Base-by-base conservation (phyloP, 208 protist genomes). In the Phytomonas serpens region DNA sequence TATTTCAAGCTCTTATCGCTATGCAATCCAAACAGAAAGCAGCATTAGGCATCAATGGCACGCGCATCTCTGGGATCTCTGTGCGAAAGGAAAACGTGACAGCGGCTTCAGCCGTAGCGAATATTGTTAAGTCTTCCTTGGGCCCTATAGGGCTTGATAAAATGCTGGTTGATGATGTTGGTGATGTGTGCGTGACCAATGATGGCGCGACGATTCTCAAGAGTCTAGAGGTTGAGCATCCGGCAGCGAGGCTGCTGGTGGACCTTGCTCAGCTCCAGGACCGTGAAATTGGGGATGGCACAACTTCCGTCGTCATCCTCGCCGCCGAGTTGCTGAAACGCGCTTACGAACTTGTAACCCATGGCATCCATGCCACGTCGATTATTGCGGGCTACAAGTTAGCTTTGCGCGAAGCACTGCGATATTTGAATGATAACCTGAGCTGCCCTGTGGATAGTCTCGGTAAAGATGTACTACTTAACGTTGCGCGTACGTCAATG, bases 91-190 rank as follows among this genome's bases (percentile, higher is more conserved):
- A 99, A 83, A 99, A 99, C 80, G 98, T 99, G 37, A 98, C 90
- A 23, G 99, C 98, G 3, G 93, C 89, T 23, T 64, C 98, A 51
- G 97, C 99, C 3, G 90, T 99, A 63, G 93, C 98, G 36, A 99
- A 99, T 77, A 96, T 99, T 68, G 95, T 99, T 34, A 99, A 99
- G 82, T 98, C 95, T n/a, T 99, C 98, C 11, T 91, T 99, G 27
- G 99, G 99, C 64, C 99, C 99, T 36, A 94, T 99, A 62, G 99
- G 99, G 3, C 91, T 99, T 14, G 99, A 99, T 83, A 99, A 99
- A 87, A 99, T 99, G 99, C 83, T 99, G 10, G 98, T 99, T 4
- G 98, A 99, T 78, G 97, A 99, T 68, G 88, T 99, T 76, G 99
- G 99, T 69, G 99, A 99, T 81, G 97, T 99, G 23, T 97, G 93